Conservation (phyloP, 164 flowering plant species). For the Magnolia sinica region DNA sequence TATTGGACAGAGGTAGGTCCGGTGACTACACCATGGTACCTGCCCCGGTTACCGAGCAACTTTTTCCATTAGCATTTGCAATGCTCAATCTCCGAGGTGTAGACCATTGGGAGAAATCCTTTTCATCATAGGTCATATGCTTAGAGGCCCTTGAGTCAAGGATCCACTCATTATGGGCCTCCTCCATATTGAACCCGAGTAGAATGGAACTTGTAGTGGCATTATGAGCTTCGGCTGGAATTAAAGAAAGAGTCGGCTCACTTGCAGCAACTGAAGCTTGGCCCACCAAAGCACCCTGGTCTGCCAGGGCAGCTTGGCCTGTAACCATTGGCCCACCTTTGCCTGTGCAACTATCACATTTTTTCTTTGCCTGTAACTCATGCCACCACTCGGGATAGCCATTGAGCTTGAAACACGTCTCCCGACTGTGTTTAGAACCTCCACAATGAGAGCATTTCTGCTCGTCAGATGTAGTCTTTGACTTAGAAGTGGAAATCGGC, state of each 20-base stretch:
- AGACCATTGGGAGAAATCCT: no score
- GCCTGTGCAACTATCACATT: neutral
- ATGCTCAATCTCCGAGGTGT: no score
- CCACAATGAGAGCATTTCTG: conserved; percentile 14
- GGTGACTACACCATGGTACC: no score
- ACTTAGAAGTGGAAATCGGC: conserved; percentile 1
- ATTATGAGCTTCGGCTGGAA: neutral
- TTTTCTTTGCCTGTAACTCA: neutral
- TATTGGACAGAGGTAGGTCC: no score
- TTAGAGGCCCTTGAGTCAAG: no score
- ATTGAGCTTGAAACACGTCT: conserved; percentile 12
- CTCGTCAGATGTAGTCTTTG: neutral
- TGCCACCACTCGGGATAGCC: conserved; percentile 14
- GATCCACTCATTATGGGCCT: no score
- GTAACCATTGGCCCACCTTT: neutral
- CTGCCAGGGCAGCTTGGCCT: no score
- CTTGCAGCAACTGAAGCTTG: neutral
- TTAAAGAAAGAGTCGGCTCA: conserved; percentile 2
- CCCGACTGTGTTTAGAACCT: conserved; percentile 3
- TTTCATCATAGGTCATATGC: no score
- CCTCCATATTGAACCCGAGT: neutral
- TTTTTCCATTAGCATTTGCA: no score
- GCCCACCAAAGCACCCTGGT: neutral
- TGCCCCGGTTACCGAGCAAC: no score
- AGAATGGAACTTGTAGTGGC: neutral